These are phyloP conservation scores for Tylopilus rubrobrunneus DNA, from an alignment of 768 basidiomycete species.

Conservation along the genomic window DNA sequence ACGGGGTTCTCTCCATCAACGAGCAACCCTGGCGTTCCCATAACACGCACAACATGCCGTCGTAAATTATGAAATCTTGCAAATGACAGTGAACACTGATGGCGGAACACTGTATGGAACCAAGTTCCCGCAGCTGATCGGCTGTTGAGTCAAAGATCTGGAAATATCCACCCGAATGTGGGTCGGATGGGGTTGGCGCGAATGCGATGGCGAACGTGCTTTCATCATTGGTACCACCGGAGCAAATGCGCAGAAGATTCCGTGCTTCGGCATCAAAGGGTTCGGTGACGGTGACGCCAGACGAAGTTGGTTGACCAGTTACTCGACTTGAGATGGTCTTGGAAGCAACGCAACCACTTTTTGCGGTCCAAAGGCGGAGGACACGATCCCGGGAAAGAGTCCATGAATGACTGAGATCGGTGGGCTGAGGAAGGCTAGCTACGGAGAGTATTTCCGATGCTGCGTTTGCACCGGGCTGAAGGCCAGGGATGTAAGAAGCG, in stretches of 20 bases:
- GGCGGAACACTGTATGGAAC: constrained; percentile 55
- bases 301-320: constrained; percentile 29
- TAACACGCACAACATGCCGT: constrained; percentile 55
- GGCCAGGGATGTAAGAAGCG: constrained; percentile 59
- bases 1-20: constrained; percentile 53
- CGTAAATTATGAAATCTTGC: constrained; percentile 69
- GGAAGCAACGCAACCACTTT: constrained; percentile 67
- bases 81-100: constrained; percentile 66
- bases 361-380: constrained; percentile 79
- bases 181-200: constrained; percentile 60
- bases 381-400: constrained; percentile 85
- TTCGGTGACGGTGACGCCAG: constrained; percentile 35
- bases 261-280: constrained; percentile 60
- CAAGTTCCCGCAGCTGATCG: constrained; percentile 58
- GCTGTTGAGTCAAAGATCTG: constrained; percentile 53
- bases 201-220: constrained; percentile 66
- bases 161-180: constrained; percentile 77
- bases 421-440: constrained; percentile 70
- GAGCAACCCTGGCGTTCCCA: constrained; percentile 84
- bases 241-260: constrained; percentile 63
- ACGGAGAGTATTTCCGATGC: constrained; percentile 66
- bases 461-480: constrained; percentile 43
- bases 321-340: constrained; percentile 45
- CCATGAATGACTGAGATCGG: constrained; percentile 72
- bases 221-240: constrained; percentile 42